Base-by-base conservation (phyloP, 352 stramenopile species). In the Phytopythium oedochilum region DNA sequence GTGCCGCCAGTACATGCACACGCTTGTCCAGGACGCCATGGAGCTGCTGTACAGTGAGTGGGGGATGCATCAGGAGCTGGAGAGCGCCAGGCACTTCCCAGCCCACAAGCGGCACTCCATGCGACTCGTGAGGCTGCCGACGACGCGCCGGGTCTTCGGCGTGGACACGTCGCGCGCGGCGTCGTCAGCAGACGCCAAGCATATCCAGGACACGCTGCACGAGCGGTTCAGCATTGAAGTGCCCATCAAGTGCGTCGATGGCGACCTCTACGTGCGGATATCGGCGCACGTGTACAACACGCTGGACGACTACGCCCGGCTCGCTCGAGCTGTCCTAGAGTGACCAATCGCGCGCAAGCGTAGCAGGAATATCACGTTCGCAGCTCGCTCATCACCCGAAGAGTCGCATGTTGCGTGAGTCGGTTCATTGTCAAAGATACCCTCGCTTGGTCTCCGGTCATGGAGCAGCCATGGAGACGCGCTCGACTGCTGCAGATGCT, bases 211-310 rank as follows among this genome's bases (percentile, higher is more conserved):
- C 60, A 77, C 70, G 55, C 71, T 98, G 20, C 94, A 97, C 66
- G 57, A 73, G 20, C 25, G 48, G 18, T 66, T 92, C 47, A 53
- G 59, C 22, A 92, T 98, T 44, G 94, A 98, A 78, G 90, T 96
- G 40, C 94, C 94, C 11, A 78, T 98, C 34, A 98, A 98, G 67
- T 97, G 86, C 55, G 68, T 98, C 18, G 74, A 92, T 31, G 84
- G 77, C 0, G 60, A 66, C 25, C 66, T 98, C 2, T 97, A 93
- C 72, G 80, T 96, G 25, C 79, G 94, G 43, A 64, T 98, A 22
- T 97, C 89, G 5, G 86, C 78, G 32, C 92, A 98, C 61, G 63
- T 98, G 44, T 98, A 98, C 73, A 98, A 98, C 60, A 70, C 66
- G 15, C 53, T 87, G 0, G 66, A 68, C 7, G 84, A 98, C 32